Evolutionary conservation across 352 stramenopile genomes (phyloP).

Genomic region (Globisporangium perplexum): DNA sequence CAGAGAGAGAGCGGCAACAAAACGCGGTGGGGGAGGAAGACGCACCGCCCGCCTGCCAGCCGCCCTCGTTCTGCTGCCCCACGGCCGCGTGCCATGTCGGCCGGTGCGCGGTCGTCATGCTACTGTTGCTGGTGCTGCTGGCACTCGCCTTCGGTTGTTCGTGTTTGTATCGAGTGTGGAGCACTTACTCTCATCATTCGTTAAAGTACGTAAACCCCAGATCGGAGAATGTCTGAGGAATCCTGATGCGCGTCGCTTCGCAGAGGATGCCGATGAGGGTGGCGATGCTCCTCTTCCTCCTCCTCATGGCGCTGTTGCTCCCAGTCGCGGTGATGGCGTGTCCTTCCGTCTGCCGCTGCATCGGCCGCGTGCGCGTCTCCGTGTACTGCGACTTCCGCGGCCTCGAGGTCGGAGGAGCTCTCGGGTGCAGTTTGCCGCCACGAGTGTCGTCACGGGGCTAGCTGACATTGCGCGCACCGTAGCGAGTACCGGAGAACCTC

Average conservation of each 20-base stretch:
- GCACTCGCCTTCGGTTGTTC: too few relatives aligned
- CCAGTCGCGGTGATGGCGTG: conserved; percentile 11
- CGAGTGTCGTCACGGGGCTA: too few relatives aligned
- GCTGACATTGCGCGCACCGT: too few relatives aligned
- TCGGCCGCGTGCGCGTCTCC: conserved; percentile 51
- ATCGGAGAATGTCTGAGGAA: neutral
- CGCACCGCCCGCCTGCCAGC: conserved; percentile 75
- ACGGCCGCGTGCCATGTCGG: conserved; percentile 84
- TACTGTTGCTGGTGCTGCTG: neutral
- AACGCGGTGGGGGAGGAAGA: neutral
- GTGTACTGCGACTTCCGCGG: conserved; percentile 76
- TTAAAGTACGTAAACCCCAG: neutral
- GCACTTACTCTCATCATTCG: neutral
- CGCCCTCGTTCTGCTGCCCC: conserved; percentile 81
- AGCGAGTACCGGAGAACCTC: conserved; percentile 58
- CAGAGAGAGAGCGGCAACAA: too few relatives aligned
- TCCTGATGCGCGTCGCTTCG: neutral
- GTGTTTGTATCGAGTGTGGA: too few relatives aligned
- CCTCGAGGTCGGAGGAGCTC: conserved; percentile 30
- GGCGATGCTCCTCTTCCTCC: neutral
- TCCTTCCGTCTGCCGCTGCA: conserved; percentile 54
- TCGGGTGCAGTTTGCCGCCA: neutral
- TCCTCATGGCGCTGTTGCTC: neutral
- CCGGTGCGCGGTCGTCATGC: conserved; percentile 83
- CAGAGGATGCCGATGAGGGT: too few relatives aligned